Percentiles rank a stretch among this genome's conserved stretches.
Conservation (phyloP, 2,329 filamentous ascomycete genomes). For the Bipolaris sorokiniana region DNA sequence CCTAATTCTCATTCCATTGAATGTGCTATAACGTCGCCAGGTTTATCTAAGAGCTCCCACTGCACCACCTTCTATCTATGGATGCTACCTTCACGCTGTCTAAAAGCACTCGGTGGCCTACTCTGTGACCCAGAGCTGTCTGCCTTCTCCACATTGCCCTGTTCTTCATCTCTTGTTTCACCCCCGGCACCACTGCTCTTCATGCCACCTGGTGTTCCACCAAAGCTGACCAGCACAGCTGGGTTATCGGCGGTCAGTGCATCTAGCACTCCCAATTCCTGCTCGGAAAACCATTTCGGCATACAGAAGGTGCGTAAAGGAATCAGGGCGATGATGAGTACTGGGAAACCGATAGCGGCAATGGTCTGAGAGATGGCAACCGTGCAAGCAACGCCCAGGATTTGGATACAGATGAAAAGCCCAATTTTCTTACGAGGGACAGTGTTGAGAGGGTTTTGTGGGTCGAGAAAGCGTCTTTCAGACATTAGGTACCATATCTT, state of each 20-base stretch:
- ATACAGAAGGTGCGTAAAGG: constrained; percentile 58
- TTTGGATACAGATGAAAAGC: constrained; percentile 58
- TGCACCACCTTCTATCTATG: background rate
- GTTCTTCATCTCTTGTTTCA: constrained; percentile 21
- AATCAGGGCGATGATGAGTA: constrained; percentile 63
- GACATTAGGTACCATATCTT: constrained; percentile 57
- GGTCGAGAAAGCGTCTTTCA: constrained; percentile 56
- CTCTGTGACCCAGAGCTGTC: constrained; percentile 8
- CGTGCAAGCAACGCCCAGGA: constrained; percentile 56
- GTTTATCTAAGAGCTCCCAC: background rate
- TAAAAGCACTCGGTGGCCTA: constrained; percentile 23
- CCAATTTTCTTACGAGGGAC: constrained; percentile 54
- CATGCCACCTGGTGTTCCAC: constrained; percentile 51
- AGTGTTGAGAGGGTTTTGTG: constrained; percentile 53
- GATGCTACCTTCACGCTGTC: constrained; percentile 34
- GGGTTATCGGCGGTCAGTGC: constrained; percentile 59
- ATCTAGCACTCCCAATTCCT: constrained; percentile 59
- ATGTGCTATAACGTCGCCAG: too few species aligned
- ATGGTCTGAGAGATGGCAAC: constrained; percentile 64
- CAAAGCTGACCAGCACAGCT: constrained; percentile 60
- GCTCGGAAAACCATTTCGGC: constrained; percentile 56
- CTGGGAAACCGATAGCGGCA: constrained; percentile 63
- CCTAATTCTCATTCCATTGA: too few species aligned
- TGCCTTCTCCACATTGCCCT: constrained; percentile 1
- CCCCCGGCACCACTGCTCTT: constrained; percentile 21